Base-by-base conservation (phyloP, 768 basidiomycete species). In the Artomyces pyxidatus region DNA sequence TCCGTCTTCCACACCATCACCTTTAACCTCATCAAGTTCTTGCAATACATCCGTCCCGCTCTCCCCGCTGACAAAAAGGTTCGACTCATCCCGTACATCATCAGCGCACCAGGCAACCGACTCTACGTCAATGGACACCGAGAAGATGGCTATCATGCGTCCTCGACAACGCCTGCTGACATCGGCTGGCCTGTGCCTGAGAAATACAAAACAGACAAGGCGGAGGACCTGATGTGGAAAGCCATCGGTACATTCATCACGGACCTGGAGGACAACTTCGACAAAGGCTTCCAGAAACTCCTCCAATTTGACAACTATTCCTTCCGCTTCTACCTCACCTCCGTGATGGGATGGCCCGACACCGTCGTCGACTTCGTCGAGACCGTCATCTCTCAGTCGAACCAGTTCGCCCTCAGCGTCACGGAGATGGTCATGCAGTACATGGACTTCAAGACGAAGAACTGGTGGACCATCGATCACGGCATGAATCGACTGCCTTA, bases 371-470 rank as follows among this genome's bases (percentile, higher is more conserved):
- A 60, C 32, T 59, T 59, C 14, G 12, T 53, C 41, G 59, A 60
- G 45, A 61, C 56, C 14, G 49, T 61, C 40, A 46, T 39, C 6
- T 59, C 58, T 17, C 58, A 59, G 26, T 58, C 58, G 27, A 59
- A 59, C 38, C 58, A 59, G 47, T 59, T 59, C 56, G 44, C 52
- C 9, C 56, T 60, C 29, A 59, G 58, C 59, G 56, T 58, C 25
- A 54, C 59, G n/a, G 58, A 59, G 47, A 52, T 59, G 46, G 29
- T 61, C 16, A 59, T 59, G 58, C 59, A 59, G 35, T 45, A 54
- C 38, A 47, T 54, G 21, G 58, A 59, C 47, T 59, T 59, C 37
- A 51, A 47, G 32, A 60, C 55, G 5, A 42, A 57, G 35, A 37
- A 47, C 19, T 59, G 58, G 58, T 47, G 50, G 12, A 59, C 58